phyloP scores from a whole-genome alignment of 495 filamentous ascomycete genomes.

The Daldinia loculata region DNA sequence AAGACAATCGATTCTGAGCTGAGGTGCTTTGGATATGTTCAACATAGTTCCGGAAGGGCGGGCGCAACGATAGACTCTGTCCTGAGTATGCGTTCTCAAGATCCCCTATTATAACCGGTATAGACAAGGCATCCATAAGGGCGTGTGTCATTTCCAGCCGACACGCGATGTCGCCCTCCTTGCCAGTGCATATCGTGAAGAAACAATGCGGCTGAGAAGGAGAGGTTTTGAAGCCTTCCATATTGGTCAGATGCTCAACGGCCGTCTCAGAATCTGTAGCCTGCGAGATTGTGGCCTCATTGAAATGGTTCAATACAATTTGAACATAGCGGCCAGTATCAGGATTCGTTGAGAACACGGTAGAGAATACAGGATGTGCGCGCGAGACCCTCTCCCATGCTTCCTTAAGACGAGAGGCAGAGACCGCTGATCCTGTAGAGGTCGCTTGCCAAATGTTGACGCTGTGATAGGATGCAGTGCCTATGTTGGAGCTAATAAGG shows the following conservation, averaged over 20 bases:
- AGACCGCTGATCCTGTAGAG: not conserved
- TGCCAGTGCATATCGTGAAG: not conserved
- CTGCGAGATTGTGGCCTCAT: not conserved
- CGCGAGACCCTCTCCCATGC: not conserved
- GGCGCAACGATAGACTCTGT: not conserved
- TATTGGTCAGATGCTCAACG: not conserved
- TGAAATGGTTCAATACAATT: not conserved
- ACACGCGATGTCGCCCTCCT: not conserved
- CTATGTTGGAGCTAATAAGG: not conserved
- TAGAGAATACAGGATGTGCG: not conserved
- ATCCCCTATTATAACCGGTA: not conserved
- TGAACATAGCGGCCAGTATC: not conserved
- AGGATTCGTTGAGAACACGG: not conserved
- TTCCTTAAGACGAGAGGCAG: not conserved
- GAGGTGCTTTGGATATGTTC: not conserved
- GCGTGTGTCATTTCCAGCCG: not conserved
- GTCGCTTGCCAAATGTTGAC: constrained; percentile 15
- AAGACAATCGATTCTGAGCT: not conserved
- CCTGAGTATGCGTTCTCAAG: not conserved
- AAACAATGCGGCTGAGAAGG: not conserved
- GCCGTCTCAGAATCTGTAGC: not conserved
- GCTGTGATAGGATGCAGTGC: constrained; percentile 51
- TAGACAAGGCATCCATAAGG: not conserved
- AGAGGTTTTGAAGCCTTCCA: not conserved
- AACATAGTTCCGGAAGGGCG: not conserved